Base-by-base conservation (phyloP, 2,329 filamentous ascomycete species). In the Monosporascus sp. region DNA sequence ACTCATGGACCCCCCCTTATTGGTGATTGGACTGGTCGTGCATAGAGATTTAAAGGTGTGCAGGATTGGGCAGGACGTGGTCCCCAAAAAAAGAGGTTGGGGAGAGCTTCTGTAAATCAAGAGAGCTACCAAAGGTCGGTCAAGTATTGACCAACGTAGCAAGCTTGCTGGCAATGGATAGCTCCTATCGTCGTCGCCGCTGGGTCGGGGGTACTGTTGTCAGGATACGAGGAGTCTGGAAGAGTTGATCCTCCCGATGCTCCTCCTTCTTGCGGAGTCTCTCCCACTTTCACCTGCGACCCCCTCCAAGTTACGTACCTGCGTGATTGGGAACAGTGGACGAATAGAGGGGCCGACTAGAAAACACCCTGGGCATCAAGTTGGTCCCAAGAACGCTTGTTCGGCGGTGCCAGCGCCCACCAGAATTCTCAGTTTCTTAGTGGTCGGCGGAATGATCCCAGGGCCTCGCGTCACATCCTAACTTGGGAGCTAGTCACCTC, bases 11-110 rank as follows among this genome's bases (percentile, higher is more conserved):
- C 54, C 56, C 59, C 44, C 52, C 52, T 53, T 54, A 52, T 57
- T 52, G 61, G 58, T 67, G 65, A 68, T 68, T 68, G 66, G 66
- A 48, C 57, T 58, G 56, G 45, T 47, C 50, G 60, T 68, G 61
- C 65, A 65, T 63, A 61, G 63, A 63, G 60, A 43, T 46, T 8
- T 57, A 61, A 54, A 56, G 61, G 63, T 61, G 60, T 61, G 63
- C 59, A 65, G 60, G 58, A 63, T 65, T 61, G 61, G 57, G 58
- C 60, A 55, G 55, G 59, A 60, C 22, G n/a, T 14, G 11, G 40
- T 43, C 43, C 16, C 43, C 24, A 31, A 46, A 27, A 46, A 41
- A 8, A 16, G 38, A 41, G 38, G n/a, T 46, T 26, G 43, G 14
- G 24, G 43, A 27, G 20, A 46, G 43, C 24, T 31, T 46, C 20